Conservation (phyloP, 768 basidiomycete genomes). For the Collybiopsis confluens region DNA sequence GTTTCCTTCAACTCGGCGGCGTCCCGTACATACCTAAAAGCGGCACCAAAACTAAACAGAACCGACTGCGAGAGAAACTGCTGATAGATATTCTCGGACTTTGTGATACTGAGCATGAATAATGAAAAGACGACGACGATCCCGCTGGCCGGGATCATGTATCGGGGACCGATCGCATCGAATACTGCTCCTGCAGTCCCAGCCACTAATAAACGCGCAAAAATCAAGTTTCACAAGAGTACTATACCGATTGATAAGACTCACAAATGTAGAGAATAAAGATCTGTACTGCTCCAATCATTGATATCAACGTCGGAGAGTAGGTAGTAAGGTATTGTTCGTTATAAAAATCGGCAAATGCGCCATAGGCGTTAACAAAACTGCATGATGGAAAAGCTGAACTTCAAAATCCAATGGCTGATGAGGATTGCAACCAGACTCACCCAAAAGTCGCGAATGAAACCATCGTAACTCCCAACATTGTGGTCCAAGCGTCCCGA, state of each 20-base stretch:
- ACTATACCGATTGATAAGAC: no score
- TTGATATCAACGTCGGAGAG: constrained; percentile 20
- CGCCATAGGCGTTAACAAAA: constrained; percentile 16
- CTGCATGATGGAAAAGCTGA: background rate
- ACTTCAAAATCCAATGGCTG: no score
- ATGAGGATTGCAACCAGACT: background rate
- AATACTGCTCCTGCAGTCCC: constrained; percentile 14
- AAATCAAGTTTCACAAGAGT: background rate
- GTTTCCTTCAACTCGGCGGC: no score
- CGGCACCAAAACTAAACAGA: constrained; percentile 13
- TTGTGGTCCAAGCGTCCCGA: constrained; percentile 1
- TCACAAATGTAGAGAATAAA: constrained; percentile 20
- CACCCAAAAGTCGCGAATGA: constrained; percentile 11
- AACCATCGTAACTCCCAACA: constrained; percentile 3
- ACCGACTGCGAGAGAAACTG: constrained; percentile 18
- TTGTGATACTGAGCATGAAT: constrained; percentile 19
- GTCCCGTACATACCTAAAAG: constrained; percentile 11
- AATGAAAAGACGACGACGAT: constrained; percentile 16
- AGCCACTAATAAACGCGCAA: constrained; percentile 6
- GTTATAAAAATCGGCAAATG: constrained; percentile 17
- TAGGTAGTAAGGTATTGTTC: constrained; percentile 20
- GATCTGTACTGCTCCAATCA: constrained; percentile 25
- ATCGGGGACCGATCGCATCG: constrained; percentile 10
- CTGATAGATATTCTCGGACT: constrained; percentile 18
- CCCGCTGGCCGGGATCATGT: constrained; percentile 14